A percentile compares a stretch with the other conserved stretches of the same genome.
Evolutionary conservation across 2,329 filamentous ascomycete genomes (phyloP).

Genomic region (Botrytis tulipae): DNA sequence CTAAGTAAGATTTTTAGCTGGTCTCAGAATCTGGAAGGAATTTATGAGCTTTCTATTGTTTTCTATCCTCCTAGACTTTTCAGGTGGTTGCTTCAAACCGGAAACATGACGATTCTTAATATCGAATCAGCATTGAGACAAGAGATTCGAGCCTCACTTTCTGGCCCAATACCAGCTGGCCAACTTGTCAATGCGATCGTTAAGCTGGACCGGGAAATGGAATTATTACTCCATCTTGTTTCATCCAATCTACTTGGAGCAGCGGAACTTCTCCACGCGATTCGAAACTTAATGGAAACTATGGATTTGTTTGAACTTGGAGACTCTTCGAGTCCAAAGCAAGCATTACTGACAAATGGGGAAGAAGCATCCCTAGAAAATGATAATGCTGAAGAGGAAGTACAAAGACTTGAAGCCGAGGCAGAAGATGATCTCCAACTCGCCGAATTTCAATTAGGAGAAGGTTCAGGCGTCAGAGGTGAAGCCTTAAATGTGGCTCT

Average conservation of each 20-base stretch:
- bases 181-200: constrained; percentile 62
- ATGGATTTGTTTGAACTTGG: constrained; percentile 51
- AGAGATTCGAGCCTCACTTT: constrained; percentile 41
- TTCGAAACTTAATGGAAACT: constrained; percentile 66
- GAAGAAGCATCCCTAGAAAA: constrained; percentile 22
- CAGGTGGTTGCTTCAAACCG: constrained; percentile 58
- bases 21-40: constrained; percentile 22
- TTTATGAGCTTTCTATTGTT: constrained; percentile 40
- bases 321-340: constrained; percentile 30
- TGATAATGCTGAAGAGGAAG: constrained; percentile 41
- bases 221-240: constrained; percentile 64
- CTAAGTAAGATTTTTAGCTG: constrained; percentile 48
- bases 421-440: constrained; percentile 65
- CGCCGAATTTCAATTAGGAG: constrained; percentile 65
- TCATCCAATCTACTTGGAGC: constrained; percentile 64
- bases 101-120: constrained; percentile 59
- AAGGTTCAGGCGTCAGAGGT: constrained; percentile 61
- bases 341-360: constrained; percentile 34
- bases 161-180: constrained; percentile 50
- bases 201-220: constrained; percentile 66
- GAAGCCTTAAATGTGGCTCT: constrained; percentile 66
- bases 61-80: constrained; percentile 52
- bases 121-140: constrained; percentile 56
- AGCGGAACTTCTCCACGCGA: constrained; percentile 63
- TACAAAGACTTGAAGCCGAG: constrained; percentile 54